Evolutionary conservation across 1,284 basidiomycete species (phyloP).

Genomic region (Apiotrichum sp.): DNA sequence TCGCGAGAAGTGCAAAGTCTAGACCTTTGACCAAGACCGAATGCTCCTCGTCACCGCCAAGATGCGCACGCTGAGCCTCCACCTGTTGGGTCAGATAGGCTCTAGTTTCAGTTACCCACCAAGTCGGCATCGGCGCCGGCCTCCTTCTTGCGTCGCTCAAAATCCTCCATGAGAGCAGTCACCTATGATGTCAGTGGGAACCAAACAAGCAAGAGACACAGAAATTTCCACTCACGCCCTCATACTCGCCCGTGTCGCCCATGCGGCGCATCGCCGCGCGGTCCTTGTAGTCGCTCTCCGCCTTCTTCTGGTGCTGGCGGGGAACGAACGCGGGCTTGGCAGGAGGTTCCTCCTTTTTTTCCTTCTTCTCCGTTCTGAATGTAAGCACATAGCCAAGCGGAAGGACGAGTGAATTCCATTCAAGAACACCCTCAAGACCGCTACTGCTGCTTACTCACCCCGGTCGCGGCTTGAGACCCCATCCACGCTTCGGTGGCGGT

Average conservation of each 20-base stretch:
- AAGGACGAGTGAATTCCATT: too few species aligned
- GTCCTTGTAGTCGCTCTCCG: conserved; percentile 40
- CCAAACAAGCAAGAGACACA: not conserved
- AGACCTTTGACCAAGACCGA: conserved; percentile 82
- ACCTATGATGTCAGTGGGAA: conserved; percentile 5
- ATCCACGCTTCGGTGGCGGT: conserved; percentile 30
- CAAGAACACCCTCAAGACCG: not conserved
- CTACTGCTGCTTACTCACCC: conserved; percentile 13
- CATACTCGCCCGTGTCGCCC: conserved; percentile 43
- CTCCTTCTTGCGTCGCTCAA: conserved; percentile 59
- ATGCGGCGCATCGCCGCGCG: conserved; percentile 40
- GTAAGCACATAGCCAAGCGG: too few species aligned
- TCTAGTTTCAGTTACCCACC: conserved; percentile 6
- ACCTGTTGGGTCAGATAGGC: conserved; percentile 49
- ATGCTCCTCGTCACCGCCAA: conserved; percentile 82
- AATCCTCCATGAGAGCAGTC: conserved; percentile 60
- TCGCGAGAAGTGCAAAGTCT: conserved; percentile 75
- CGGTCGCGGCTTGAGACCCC: conserved; percentile 33
- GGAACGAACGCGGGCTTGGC: conserved; percentile 28
- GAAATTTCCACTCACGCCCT: conserved; percentile 24
- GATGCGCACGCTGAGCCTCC: conserved; percentile 68
- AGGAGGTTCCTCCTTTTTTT: conserved; percentile 2
- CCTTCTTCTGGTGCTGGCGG: conserved; percentile 27
- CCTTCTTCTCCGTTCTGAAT: not conserved
- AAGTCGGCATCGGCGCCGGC: conserved; percentile 54